Percentiles rank a stretch among this genome's conserved stretches.
Conservation (phyloP, 1,139 yeast genomes). For the Nakaseomyces sp. region DNA sequence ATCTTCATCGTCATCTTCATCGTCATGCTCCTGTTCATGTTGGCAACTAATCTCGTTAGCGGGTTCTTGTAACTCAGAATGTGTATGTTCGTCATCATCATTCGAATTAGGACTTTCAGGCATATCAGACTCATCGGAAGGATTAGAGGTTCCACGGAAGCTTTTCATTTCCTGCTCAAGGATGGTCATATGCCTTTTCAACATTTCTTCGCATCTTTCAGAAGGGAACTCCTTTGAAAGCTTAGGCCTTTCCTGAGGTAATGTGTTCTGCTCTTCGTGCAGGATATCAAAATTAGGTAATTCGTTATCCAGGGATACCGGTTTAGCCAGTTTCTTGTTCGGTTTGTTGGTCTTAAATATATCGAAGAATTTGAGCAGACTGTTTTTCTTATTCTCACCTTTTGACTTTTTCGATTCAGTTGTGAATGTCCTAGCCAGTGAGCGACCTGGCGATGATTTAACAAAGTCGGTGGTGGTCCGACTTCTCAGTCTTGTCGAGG, state of each 20-base stretch:
- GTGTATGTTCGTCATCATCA: background rate
- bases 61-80: background rate
- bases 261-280: background rate
- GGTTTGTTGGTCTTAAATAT: background rate
- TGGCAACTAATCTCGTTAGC: background rate
- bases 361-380: background rate
- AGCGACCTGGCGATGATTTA: background rate
- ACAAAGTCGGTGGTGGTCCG: background rate
- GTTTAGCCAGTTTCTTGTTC: background rate
- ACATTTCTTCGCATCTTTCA: slow-evolving; percentile 6
- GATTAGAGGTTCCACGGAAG: background rate
- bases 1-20: slow-evolving; percentile 11
- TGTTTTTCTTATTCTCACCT: background rate
- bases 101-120: background rate
- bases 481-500: background rate
- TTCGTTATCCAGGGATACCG: background rate
- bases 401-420: background rate
- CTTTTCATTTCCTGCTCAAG: slow-evolving; percentile 7
- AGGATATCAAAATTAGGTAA: background rate
- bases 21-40: background rate
- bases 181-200: slow-evolving; percentile 7
- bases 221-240: background rate
- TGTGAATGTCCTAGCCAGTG: background rate
- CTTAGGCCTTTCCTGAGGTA: background rate
- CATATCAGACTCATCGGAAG: background rate